phyloP scores from a whole-genome alignment of 2,329 filamentous ascomycete genomes.

The Ilyonectria destructans region DNA sequence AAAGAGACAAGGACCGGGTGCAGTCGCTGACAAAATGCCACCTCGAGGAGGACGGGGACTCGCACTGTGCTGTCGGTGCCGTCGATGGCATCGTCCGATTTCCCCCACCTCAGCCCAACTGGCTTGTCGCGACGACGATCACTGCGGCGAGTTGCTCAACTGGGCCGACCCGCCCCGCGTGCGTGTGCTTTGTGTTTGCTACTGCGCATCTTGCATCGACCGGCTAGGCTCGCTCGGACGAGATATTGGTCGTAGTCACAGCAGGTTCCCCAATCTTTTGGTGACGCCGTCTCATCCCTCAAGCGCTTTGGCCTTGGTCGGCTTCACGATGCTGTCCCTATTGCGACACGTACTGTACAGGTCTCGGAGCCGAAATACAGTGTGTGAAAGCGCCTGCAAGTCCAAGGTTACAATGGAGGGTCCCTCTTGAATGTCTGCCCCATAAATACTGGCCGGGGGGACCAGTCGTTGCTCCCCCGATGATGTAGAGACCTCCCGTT shows the following conservation, averaged over 20 bases:
- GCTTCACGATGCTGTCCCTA: not conserved
- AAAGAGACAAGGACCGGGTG: slow-evolving; percentile 46
- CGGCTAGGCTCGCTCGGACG: slow-evolving; percentile 9
- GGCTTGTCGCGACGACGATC: slow-evolving; percentile 25
- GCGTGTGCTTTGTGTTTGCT: not conserved
- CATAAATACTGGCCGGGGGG: too few relatives aligned
- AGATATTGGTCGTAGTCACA: slow-evolving; percentile 5
- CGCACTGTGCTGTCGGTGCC: slow-evolving; percentile 40
- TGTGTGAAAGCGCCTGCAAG: slow-evolving; percentile 15
- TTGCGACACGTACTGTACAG: not conserved
- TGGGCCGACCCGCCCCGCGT: slow-evolving; percentile 11
- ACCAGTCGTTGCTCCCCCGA: too few relatives aligned
- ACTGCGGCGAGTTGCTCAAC: slow-evolving; percentile 17
- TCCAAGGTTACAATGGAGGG: too few relatives aligned
- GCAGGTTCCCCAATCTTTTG: not conserved
- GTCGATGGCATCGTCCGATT: slow-evolving; percentile 48
- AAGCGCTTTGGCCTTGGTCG: not conserved
- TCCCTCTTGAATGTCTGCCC: too few relatives aligned
- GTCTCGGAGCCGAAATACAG: slow-evolving; percentile 34
- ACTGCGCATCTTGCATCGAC: slow-evolving; percentile 13
- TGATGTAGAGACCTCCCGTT: too few relatives aligned
- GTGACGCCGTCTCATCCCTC: not conserved
- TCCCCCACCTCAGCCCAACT: slow-evolving; percentile 38
- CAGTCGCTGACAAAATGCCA: slow-evolving; percentile 34
- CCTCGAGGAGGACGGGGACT: not conserved